Evolutionary conservation across 2,329 filamentous ascomycete genomes (phyloP).

Genomic region (Fusarium anguioides): DNA sequence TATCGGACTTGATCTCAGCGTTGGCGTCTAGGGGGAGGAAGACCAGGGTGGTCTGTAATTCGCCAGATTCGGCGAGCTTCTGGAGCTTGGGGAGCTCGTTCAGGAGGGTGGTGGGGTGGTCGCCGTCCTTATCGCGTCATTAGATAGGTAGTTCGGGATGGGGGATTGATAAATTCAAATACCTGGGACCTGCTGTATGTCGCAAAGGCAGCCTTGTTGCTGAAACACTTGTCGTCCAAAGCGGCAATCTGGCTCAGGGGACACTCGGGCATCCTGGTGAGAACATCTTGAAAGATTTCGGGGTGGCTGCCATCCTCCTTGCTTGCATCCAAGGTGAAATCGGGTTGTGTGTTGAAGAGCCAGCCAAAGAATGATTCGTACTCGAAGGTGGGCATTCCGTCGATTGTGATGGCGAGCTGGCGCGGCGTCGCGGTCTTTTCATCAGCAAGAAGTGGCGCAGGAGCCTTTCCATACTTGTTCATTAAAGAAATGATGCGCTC

Average conservation of each 20-base stretch:
- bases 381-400: conserved; percentile 63
- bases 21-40: conserved; percentile 62
- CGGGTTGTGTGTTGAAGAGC: conserved; percentile 51
- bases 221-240: conserved; percentile 59
- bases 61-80: conserved; percentile 58
- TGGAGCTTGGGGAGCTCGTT: conserved; percentile 58
- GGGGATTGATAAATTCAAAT: neutral
- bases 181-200: conserved; percentile 60
- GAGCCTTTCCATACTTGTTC: conserved; percentile 67
- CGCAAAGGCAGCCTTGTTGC: conserved; percentile 55
- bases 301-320: conserved; percentile 56
- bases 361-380: conserved; percentile 56
- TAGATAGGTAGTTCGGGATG: conserved; percentile 24
- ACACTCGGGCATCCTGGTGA: conserved; percentile 53
- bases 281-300: conserved; percentile 55
- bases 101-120: conserved; percentile 57
- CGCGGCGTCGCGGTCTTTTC: conserved; percentile 50
- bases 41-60: conserved; percentile 68
- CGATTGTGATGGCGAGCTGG: conserved; percentile 70
- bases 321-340: conserved; percentile 62
- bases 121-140: conserved; percentile 51
- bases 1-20: conserved; percentile 54
- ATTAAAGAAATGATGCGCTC: conserved; percentile 67
- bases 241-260: conserved; percentile 55
- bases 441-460: conserved; percentile 61